A percentile compares a stretch with the other conserved stretches of the same genome.
phyloP scores from a whole-genome alignment of 192 early-diverging fungal genomes.

The Funneliformis geosporum region DNA sequence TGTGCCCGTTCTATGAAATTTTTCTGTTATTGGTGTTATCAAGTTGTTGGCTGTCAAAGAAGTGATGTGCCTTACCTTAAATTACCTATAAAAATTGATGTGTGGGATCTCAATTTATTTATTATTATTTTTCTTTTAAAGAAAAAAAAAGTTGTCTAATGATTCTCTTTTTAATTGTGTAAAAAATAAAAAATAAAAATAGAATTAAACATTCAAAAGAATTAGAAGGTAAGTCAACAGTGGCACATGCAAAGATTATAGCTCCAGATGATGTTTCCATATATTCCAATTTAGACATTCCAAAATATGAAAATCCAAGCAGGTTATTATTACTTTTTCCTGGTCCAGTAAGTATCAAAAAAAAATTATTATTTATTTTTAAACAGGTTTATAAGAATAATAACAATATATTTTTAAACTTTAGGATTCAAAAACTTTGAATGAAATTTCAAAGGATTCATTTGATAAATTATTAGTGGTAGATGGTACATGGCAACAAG shows the following conservation, averaged over 20 bases:
- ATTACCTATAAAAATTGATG: conserved; percentile 72
- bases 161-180: neutral
- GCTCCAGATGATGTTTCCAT: conserved; percentile 71
- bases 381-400: neutral
- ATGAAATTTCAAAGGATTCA: conserved; percentile 60
- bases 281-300: conserved; percentile 52
- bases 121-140: neutral
- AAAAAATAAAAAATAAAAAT: neutral
- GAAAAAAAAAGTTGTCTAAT: conserved; percentile 2
- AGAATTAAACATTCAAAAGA: conserved; percentile 82
- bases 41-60: conserved; percentile 50
- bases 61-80: conserved; percentile 59
- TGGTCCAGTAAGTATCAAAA: conserved; percentile 58
- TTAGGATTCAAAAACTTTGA: conserved; percentile 67
- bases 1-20: conserved; percentile 69
- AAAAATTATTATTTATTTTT: neutral
- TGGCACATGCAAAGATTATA: conserved; percentile 79
- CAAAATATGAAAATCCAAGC: conserved; percentile 62
- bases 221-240: conserved; percentile 83
- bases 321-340: conserved; percentile 81
- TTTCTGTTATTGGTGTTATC: conserved; percentile 74
- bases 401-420: neutral
- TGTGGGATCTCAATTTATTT: conserved; percentile 48
- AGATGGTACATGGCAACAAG: conserved; percentile 96
- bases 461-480: conserved; percentile 85